phyloP scores from a whole-genome alignment of 805 yeast species.

The Teunomyces lycoperdinae region DNA sequence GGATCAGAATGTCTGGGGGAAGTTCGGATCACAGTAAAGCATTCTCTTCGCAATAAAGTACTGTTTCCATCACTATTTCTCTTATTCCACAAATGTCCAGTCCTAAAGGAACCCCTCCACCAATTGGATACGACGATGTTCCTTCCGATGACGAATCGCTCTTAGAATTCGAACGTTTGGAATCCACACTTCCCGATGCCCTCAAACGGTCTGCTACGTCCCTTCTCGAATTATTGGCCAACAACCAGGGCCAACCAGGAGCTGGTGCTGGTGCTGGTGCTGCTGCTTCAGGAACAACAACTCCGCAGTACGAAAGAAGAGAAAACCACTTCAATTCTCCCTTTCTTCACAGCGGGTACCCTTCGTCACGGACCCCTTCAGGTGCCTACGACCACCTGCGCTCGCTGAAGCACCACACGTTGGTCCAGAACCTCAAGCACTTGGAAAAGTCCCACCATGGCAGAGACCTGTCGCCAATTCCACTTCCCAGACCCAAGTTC shows the following conservation, averaged over 20 bases:
- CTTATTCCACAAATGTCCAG: neutral
- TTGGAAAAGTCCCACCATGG: slow-evolving; percentile 25
- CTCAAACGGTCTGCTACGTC: slow-evolving; percentile 39
- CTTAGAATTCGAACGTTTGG: slow-evolving; percentile 40
- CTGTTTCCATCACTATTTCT: neutral
- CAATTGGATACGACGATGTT: slow-evolving; percentile 1
- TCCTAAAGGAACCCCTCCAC: slow-evolving; percentile 5
- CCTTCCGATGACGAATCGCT: slow-evolving; percentile 26
- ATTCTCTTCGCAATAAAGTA: too few species aligned
- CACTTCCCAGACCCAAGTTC: slow-evolving; percentile 47
- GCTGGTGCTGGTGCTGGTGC: neutral
- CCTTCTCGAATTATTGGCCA: slow-evolving; percentile 30
- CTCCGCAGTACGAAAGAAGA: slow-evolving; percentile 5
- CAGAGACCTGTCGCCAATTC: slow-evolving; percentile 46
- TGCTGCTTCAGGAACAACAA: neutral
- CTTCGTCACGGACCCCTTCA: slow-evolving; percentile 25
- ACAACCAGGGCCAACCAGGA: neutral
- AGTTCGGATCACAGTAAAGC: neutral
- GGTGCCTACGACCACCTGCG: neutral
- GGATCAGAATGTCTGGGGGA: neutral
- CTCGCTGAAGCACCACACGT: slow-evolving; percentile 12
- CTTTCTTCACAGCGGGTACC: slow-evolving; percentile 9
- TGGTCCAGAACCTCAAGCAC: slow-evolving; percentile 28
- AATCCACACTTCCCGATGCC: slow-evolving; percentile 39
- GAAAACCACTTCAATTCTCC: slow-evolving; percentile 14